Evolutionary conservation across 2,329 filamentous ascomycete species (phyloP).

Genomic region (Verticillium nonalfalfae): DNA sequence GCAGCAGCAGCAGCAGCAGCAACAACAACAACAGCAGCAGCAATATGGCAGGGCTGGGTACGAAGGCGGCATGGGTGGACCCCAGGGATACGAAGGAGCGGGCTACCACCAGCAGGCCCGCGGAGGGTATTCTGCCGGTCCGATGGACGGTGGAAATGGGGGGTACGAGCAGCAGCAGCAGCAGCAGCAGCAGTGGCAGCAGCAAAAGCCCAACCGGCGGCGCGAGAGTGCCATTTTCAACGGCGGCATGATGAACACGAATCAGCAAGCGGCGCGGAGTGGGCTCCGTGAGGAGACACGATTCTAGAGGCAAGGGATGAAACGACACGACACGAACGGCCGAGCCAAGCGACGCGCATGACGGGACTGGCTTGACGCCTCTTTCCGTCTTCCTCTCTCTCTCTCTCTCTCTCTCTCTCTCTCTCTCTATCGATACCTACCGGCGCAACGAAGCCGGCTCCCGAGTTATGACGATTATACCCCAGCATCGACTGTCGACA

Average conservation of each 20-base stretch:
- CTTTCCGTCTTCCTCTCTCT: not conserved
- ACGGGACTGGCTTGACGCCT: not conserved
- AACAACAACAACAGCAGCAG: no score
- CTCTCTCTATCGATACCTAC: not conserved
- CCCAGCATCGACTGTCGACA: not conserved
- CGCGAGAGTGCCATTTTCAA: conserved; percentile 58
- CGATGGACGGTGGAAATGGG: conserved; percentile 21
- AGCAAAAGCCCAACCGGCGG: conserved; percentile 35
- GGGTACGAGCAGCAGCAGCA: conserved; percentile 16
- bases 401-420: not conserved
- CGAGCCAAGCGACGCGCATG: conserved; percentile 8
- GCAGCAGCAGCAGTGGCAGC: no score
- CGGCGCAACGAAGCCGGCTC: not conserved
- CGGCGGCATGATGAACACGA: conserved; percentile 40
- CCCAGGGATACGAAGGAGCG: conserved; percentile 17
- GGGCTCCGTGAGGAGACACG: conserved; percentile 49
- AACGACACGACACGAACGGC: not conserved
- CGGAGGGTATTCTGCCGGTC: conserved; percentile 14
- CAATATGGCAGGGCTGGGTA: conserved; percentile 34
- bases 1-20: conserved; percentile 28
- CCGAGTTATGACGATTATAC: not conserved
- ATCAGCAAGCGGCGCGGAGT: conserved; percentile 44
- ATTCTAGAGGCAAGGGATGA: conserved; percentile 21
- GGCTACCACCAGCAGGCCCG: conserved; percentile 9
- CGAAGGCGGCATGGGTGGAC: conserved; percentile 31